Conservation (phyloP, 306 rosid genomes). For the Medicago arabica region DNA sequence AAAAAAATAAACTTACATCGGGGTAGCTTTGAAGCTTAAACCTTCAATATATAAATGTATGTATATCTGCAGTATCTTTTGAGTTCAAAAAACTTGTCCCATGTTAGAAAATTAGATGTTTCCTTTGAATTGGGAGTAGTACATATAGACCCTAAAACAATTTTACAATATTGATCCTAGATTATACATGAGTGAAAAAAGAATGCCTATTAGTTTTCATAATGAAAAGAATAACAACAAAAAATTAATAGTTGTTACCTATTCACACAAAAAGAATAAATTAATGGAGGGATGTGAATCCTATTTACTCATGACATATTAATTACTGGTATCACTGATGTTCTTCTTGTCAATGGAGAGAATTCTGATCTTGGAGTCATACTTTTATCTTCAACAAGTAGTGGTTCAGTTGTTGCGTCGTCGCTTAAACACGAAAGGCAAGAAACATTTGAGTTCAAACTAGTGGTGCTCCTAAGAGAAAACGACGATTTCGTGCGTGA, state of each 20-base stretch:
- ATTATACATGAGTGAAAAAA: constrained; percentile 52
- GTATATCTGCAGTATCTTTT: constrained; percentile 27
- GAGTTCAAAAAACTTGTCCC: constrained; percentile 27
- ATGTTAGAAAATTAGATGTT: constrained; percentile 19
- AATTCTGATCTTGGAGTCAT: constrained; percentile 46
- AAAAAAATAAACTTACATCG: background rate
- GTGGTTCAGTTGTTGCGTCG: constrained; percentile 38
- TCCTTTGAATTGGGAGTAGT: constrained; percentile 51
- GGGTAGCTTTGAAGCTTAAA: background rate
- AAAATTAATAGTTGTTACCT: constrained; percentile 58
- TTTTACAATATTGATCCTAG: constrained; percentile 48
- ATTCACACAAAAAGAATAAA: constrained; percentile 64
- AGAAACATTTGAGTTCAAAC: constrained; percentile 49
- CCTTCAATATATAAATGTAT: background rate
- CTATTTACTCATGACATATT: constrained; percentile 43
- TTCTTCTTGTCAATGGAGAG: constrained; percentile 58
- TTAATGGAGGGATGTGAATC: constrained; percentile 39
- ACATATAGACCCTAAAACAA: constrained; percentile 49
- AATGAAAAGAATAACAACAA: constrained; percentile 50
- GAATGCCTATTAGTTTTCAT: constrained; percentile 41
- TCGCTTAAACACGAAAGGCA: constrained; percentile 35
- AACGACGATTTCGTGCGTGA: constrained; percentile 45
- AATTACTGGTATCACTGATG: constrained; percentile 50
- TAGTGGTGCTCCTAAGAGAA: constrained; percentile 46
- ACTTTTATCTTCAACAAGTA: constrained; percentile 31